Conservation (phyloP, 2,329 filamentous ascomycete genomes). For the Trichoderma brevicompactum region DNA sequence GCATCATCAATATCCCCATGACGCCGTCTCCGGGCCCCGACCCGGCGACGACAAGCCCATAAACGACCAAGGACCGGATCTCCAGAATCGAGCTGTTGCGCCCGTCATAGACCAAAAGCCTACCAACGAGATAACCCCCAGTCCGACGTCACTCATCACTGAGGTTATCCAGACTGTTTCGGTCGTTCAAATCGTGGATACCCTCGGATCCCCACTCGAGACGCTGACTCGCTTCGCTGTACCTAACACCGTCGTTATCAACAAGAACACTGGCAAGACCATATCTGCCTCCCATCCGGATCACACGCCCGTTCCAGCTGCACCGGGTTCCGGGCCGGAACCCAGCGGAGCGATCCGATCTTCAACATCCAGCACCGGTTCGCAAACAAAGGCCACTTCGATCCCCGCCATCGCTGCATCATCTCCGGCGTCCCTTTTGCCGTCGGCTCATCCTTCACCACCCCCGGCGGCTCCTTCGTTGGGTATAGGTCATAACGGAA, state of each 20-base stretch:
- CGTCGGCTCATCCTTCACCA: constrained; percentile 39
- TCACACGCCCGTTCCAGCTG: constrained; percentile 23
- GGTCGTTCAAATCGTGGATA: constrained; percentile 58
- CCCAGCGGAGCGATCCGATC: constrained; percentile 3
- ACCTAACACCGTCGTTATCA: constrained; percentile 46
- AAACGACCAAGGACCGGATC: constrained; percentile 10
- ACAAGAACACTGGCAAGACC: constrained; percentile 45
- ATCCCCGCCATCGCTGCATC: background rate
- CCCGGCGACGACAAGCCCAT: constrained; percentile 30
- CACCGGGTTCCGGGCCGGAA: constrained; percentile 18
- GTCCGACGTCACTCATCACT: constrained; percentile 43
- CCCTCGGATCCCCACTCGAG: constrained; percentile 50
- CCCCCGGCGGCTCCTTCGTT: constrained; percentile 29
- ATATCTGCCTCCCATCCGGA: constrained; percentile 40
- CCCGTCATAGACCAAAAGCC: constrained; percentile 31
- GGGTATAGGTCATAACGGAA: constrained; percentile 34
- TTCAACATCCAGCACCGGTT: background rate
- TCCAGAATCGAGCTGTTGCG: constrained; percentile 29
- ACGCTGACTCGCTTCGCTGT: constrained; percentile 49
- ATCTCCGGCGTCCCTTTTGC: constrained; percentile 32
- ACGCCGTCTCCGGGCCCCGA: constrained; percentile 34
- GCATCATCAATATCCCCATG: constrained; percentile 34
- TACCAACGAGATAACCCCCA: constrained; percentile 17
- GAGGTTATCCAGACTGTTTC: constrained; percentile 60
- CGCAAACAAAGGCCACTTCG: constrained; percentile 1